Conservation (phyloP, 257 asterid species). For the Ligustrum vulgare region DNA sequence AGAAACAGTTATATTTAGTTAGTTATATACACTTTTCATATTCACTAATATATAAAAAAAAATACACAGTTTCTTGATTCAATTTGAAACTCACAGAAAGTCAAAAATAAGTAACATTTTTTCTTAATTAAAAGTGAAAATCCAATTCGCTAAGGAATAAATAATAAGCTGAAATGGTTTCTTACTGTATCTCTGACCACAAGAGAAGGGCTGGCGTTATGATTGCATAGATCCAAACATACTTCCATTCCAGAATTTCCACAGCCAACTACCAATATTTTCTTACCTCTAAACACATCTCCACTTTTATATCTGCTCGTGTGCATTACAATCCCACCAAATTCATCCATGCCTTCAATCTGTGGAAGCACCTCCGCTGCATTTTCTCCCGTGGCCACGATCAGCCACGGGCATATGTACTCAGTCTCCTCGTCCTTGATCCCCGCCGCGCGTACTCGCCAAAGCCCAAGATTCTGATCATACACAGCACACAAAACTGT, state of each 20-base stretch:
- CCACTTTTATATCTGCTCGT: constrained; percentile 40
- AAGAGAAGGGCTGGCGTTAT: constrained; percentile 41
- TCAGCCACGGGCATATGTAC: constrained; percentile 35
- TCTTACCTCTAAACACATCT: constrained; percentile 29
- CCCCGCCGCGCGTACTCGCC: constrained; percentile 7
- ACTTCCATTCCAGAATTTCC: constrained; percentile 59
- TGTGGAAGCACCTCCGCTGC: constrained; percentile 39
- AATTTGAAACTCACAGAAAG: not conserved
- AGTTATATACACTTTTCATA: not conserved
- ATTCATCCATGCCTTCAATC: constrained; percentile 37
- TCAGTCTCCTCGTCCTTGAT: constrained; percentile 23
- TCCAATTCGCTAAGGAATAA: not conserved
- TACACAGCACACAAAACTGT: constrained; percentile 11
- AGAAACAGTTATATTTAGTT: too few species aligned
- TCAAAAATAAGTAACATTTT: not conserved
- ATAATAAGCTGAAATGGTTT: not conserved
- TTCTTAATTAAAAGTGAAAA: not conserved
- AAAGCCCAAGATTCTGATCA: not conserved
- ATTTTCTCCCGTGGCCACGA: constrained; percentile 52
- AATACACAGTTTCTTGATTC: not conserved
- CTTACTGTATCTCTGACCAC: constrained; percentile 46
- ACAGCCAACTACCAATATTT: constrained; percentile 49
- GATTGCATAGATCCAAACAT: constrained; percentile 43
- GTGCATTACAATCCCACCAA: constrained; percentile 32
- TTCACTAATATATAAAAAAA: not conserved